Conservation (phyloP, 1,284 basidiomycete species). For the Grifola frondosa region DNA sequence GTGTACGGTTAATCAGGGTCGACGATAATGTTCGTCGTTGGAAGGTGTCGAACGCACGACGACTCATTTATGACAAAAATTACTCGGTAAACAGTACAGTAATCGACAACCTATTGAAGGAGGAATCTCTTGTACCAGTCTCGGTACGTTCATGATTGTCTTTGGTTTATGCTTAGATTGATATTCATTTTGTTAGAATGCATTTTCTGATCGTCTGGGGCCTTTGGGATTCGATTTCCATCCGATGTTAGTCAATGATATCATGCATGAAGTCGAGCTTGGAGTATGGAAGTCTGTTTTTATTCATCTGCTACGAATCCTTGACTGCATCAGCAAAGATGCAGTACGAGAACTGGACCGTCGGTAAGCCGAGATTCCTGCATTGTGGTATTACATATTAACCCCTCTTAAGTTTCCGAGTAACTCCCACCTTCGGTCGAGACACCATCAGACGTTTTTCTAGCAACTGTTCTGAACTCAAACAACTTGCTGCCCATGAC, state of each 20-base stretch:
- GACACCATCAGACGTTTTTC: constrained; percentile 25
- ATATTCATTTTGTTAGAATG: not conserved
- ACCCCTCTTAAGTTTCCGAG: too few relatives aligned
- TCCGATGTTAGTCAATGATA: not conserved
- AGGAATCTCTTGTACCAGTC: not conserved
- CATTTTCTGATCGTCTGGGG: not conserved
- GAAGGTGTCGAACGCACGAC: not conserved
- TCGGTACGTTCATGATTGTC: not conserved
- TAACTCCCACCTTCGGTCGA: constrained; percentile 27
- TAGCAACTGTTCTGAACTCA: constrained; percentile 25
- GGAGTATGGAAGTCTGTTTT: not conserved
- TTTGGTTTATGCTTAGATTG: not conserved
- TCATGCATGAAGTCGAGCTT: not conserved
- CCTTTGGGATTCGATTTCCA: not conserved
- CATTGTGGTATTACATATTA: not conserved
- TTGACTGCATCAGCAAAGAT: too few relatives aligned
- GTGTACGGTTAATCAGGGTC: not conserved
- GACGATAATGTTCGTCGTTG: not conserved
- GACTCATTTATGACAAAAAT: not conserved
- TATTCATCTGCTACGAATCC: not conserved
- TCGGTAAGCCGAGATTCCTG: too few relatives aligned
- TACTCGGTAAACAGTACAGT: not conserved
- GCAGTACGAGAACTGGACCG: too few relatives aligned
- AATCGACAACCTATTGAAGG: not conserved
- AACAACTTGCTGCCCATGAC: constrained; percentile 27